A percentile compares a stretch with the other conserved stretches of the same genome.
Evolutionary conservation across 2,329 filamentous ascomycete genomes (phyloP).

Genomic region (Ceratocystis alfenasii): DNA sequence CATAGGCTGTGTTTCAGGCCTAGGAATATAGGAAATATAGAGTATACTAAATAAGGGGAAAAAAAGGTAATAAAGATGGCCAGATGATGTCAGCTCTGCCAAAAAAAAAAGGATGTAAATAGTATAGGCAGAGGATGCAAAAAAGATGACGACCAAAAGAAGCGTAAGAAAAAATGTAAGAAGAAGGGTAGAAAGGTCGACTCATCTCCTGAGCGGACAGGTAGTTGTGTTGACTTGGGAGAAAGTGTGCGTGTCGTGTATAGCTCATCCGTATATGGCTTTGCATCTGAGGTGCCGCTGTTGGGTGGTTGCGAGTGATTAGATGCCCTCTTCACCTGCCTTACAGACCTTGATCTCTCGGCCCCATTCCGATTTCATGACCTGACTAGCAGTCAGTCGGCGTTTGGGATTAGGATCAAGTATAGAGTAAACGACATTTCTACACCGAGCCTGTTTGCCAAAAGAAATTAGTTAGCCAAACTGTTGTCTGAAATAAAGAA

Average conservation of each 20-base stretch:
- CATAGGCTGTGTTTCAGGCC: constrained; percentile 14
- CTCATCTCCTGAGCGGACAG: neutral
- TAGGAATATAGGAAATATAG: constrained; percentile 25
- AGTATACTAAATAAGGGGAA: constrained; percentile 19
- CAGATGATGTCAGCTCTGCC: constrained; percentile 10
- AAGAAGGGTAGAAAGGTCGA: neutral
- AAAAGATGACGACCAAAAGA: constrained; percentile 13
- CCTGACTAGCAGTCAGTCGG: constrained; percentile 89
- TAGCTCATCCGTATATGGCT: constrained; percentile 1
- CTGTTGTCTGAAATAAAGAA: neutral
- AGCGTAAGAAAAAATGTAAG: constrained; percentile 5
- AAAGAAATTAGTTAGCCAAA: constrained; percentile 17
- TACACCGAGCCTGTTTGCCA: constrained; percentile 68
- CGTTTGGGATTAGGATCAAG: constrained; percentile 86
- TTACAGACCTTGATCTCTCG: constrained; percentile 95
- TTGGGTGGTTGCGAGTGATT: constrained; percentile 26
- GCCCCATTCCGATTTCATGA: constrained; percentile 97
- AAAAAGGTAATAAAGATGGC: constrained; percentile 5
- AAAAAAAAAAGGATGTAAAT: constrained; percentile 11
- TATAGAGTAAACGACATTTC: constrained; percentile 98
- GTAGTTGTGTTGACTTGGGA: neutral
- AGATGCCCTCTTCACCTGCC: constrained; percentile 90
- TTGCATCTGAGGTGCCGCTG: constrained; percentile 1
- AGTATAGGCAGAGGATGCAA: constrained; percentile 6
- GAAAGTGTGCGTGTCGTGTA: constrained; percentile 8